These are phyloP conservation scores for Aureobasidium sp. DNA, from an alignment of 2,329 filamentous ascomycete genomes.

Conservation along the genomic window DNA sequence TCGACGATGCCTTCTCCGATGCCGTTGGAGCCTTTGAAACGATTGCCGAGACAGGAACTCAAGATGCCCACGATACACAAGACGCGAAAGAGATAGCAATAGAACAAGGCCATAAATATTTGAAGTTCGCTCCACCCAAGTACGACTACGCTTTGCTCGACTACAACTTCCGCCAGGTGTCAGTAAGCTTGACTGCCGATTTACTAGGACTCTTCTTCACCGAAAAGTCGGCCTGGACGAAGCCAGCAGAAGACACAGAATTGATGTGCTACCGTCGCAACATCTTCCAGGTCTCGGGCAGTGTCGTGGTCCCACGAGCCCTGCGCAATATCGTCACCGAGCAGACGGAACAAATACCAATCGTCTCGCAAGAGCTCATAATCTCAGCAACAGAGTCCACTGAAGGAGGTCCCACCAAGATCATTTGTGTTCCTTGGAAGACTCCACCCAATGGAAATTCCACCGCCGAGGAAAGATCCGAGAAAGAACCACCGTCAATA, in stretches of 20 bases:
- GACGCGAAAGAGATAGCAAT: slow-evolving; percentile 47
- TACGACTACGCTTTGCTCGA: slow-evolving; percentile 55
- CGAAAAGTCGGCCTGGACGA: slow-evolving; percentile 64
- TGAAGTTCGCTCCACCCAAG: slow-evolving; percentile 41
- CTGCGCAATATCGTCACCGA: slow-evolving; percentile 76
- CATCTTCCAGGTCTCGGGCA: slow-evolving; percentile 90
- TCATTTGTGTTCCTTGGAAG: slow-evolving; percentile 98
- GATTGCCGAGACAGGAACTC: slow-evolving; percentile 29
- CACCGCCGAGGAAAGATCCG: slow-evolving; percentile 59
- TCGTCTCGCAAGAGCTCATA: slow-evolving; percentile 73
- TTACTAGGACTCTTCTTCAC: slow-evolving; percentile 86
- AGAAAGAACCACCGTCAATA: slow-evolving; percentile 80
- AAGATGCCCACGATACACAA: slow-evolving; percentile 34
- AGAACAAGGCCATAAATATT: slow-evolving; percentile 52
- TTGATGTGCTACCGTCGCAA: slow-evolving; percentile 94
- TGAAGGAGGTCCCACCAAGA: slow-evolving; percentile 80
- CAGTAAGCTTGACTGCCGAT: slow-evolving; percentile 62
- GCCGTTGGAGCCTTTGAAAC: slow-evolving; percentile 41
- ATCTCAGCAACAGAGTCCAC: slow-evolving; percentile 93
- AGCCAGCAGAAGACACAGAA: slow-evolving; percentile 57
- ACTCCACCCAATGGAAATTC: slow-evolving; percentile 63
- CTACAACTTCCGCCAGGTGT: slow-evolving; percentile 53
- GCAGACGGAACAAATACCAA: slow-evolving; percentile 72
- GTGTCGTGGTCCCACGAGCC: slow-evolving; percentile 68
- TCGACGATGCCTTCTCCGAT: slow-evolving; percentile 45